Evolutionary conservation across 331 rosid genomes (phyloP), one percentile per base, ranked within the genome.

Genomic region (Saraca asoca): DNA sequence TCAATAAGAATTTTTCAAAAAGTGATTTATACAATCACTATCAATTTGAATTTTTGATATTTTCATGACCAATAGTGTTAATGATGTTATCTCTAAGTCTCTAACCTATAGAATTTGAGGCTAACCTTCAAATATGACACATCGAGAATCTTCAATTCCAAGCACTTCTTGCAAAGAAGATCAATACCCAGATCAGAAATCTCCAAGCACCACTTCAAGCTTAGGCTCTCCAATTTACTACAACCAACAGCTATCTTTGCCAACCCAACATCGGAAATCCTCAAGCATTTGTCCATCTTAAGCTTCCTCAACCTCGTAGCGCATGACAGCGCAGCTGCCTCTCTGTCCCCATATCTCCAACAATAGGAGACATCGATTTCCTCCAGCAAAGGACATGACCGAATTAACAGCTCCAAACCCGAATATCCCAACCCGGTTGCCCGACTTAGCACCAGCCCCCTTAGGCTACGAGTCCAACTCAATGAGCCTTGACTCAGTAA

Each of bases 161-260:
- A 59, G 74, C 92, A 83, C 53, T 86, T 86, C 58, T 81, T 86
- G 68, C 83, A 83, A 62, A 83, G 83, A 65, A 86, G 87, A 42
- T 83, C 79, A 53, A 86, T 68, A 14, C 87, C 92, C 70, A 86
- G 60, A 81, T 83, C 87, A 79, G 92, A 79, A 71, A 86, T 81
- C 82, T 86, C 85, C 61, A 81, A 57, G 66, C 89, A 86, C 92
- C 92, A 86, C 60, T 86, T 86, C 77, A 83, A 71, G 55, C 92
- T 83, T 11, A 86, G 53, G 14, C 9, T 79, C 79, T 83, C 86
- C 78, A 86, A 77, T 0, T 0, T 59, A 45, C 73, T 62, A 77
- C 92, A 86, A 38, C 82, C 80, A 37, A 86, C 70, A 3, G 80
- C 89, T 12, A 83, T 81, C 64, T 65, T 81, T 0, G 85, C 92